Evolutionary conservation across 2,329 filamentous ascomycete genomes (phyloP).

Genomic region (Calcarisporium arbuscula): DNA sequence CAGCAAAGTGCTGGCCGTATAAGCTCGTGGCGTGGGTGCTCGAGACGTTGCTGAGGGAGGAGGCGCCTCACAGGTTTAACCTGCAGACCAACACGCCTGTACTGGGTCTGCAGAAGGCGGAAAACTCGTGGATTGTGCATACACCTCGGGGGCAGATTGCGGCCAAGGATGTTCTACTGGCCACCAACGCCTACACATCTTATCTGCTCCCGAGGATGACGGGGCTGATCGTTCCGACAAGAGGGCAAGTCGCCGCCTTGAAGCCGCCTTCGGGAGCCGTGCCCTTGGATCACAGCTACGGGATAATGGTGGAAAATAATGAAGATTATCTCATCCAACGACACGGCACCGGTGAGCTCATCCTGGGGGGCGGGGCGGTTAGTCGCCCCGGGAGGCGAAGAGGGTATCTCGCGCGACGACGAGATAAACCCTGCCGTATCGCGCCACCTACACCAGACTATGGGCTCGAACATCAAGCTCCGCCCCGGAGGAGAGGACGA

Average conservation of each 20-base stretch:
- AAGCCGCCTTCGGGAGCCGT: constrained; percentile 40
- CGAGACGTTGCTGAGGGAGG: constrained; percentile 43
- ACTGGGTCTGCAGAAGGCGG: constrained; percentile 34
- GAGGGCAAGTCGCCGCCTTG: constrained; percentile 67
- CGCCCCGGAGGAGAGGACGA: constrained; percentile 24
- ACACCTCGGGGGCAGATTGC: constrained; percentile 63
- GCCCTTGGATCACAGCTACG: constrained; percentile 52
- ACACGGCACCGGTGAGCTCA: constrained; percentile 50
- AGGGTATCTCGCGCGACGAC: constrained; percentile 54
- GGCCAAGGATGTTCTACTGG: constrained; percentile 62
- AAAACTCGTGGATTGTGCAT: constrained; percentile 51
- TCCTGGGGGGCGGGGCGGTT: constrained; percentile 66
- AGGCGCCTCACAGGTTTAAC: constrained; percentile 48
- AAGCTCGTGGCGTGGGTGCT: constrained; percentile 72
- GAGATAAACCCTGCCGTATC: constrained; percentile 50
- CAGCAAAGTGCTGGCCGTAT: constrained; percentile 74
- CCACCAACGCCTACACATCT: constrained; percentile 81
- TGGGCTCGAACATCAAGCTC: constrained; percentile 37
- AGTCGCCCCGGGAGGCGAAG: constrained; percentile 37
- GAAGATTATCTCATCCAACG: constrained; percentile 72
- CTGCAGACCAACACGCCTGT: constrained; percentile 70
- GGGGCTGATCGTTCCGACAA: constrained; percentile 68
- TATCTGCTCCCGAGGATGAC: constrained; percentile 63
- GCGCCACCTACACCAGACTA: constrained; percentile 44
- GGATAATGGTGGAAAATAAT: constrained; percentile 49